Evolutionary conservation across 176 grass and related monocot genomes (phyloP), one percentile per base, ranked within the genome.

Genomic region (Oryza meridionalis): DNA sequence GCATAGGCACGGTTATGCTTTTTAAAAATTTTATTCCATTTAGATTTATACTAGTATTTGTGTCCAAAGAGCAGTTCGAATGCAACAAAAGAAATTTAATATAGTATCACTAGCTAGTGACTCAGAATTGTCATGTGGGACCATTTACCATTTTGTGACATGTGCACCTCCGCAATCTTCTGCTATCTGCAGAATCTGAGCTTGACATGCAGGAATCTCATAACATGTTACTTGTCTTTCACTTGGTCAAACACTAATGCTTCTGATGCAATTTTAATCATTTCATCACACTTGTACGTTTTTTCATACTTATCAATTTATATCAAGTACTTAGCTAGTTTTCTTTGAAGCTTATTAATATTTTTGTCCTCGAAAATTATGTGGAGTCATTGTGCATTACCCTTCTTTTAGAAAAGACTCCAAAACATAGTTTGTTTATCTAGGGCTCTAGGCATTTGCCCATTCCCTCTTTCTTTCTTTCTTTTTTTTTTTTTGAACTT

Each of bases 61-160:
- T 17, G 16, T 42, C 37, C 12, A 76, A 25, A 25, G 14, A 46
- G 71, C 24, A 62, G 16, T 46, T 37, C 8, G 61, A 51, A 45
- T 1, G n/a, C 16, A 17, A 0, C 65, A 61, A 43, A 31, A 45
- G 27, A 70, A 76, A 64, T 64, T 59, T 65, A 61, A 47, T 27
- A 61, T 22, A 69, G 31, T 65, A 79, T 33, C 47, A 58, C 61
- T 69, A 75, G n/a, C 29, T 76, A 78, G 49, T 31, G 65, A 6
- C 27, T 37, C 21, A 73, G 51, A 27, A 62, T 83, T 78, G 67
- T 62, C 78, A 90, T 78, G 79, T 83, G 76, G 79, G 59, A 27
- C 68, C 29, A 22, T 19, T 27, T 67, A 19, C 12, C 33, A 72
- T 72, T 50, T 15, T 70, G 69, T 84, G 50, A 49, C 75, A 79